A percentile compares a stretch with the other conserved stretches of the same genome.
phyloP scores from a whole-genome alignment of 2,329 filamentous ascomycete species.

The Pseudohalonectria lignicola region DNA sequence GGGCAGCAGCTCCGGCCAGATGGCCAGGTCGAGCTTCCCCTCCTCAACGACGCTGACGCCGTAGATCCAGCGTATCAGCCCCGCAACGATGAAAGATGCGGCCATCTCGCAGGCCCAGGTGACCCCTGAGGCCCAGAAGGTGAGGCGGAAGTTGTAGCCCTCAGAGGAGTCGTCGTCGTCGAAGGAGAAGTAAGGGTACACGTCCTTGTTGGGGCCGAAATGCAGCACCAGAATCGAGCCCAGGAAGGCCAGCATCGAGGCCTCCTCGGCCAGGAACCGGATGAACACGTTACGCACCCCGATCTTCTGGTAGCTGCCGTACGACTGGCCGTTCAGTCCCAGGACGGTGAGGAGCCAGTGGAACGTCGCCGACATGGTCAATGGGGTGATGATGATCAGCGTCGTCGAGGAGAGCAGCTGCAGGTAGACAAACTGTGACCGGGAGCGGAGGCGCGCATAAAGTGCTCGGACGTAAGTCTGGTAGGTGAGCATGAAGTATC shows the following conservation, averaged over 20 bases:
- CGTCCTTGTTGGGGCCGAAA: slow-evolving; percentile 54
- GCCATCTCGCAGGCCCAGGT: slow-evolving; percentile 58
- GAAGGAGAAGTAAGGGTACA: slow-evolving; percentile 62
- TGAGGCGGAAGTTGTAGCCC: slow-evolving; percentile 51
- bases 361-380: slow-evolving; percentile 50
- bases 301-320: slow-evolving; percentile 54
- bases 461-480: slow-evolving; percentile 61
- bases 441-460: slow-evolving; percentile 56
- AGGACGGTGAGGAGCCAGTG: slow-evolving; percentile 44
- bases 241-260: slow-evolving; percentile 57
- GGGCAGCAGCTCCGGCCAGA: slow-evolving; percentile 57
- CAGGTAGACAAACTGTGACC: slow-evolving; percentile 52
- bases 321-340: slow-evolving; percentile 46
- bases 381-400: slow-evolving; percentile 51
- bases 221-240: slow-evolving; percentile 55
- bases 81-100: slow-evolving; percentile 48
- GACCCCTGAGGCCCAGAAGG: slow-evolving; percentile 50
- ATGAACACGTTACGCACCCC: slow-evolving; percentile 58
- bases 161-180: slow-evolving; percentile 31
- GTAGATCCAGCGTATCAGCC: slow-evolving; percentile 47
- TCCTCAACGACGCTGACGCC: slow-evolving; percentile 52
- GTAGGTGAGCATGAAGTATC: slow-evolving; percentile 59
- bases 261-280: slow-evolving; percentile 55
- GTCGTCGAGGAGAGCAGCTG: slow-evolving; percentile 52
- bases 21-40: slow-evolving; percentile 51